These are phyloP conservation scores for Coix lacrymajobi DNA, from an alignment of 176 grass and related monocot species.

Conservation along the genomic window DNA sequence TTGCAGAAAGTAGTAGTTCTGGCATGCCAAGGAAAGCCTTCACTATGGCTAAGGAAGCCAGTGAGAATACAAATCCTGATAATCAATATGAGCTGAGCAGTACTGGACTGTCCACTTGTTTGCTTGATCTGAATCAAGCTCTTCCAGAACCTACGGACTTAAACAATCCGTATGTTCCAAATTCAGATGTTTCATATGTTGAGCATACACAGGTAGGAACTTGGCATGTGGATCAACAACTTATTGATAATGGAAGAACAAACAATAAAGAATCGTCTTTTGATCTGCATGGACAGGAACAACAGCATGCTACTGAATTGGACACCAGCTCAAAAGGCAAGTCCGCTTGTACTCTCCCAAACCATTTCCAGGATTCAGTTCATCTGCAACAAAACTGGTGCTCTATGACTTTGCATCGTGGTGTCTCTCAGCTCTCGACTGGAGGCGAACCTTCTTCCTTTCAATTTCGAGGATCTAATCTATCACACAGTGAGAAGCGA, in stretches of 20 bases:
- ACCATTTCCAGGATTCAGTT: constrained; percentile 17
- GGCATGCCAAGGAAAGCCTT: constrained; percentile 8
- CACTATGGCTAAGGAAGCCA: neutral
- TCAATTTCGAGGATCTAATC: constrained; percentile 14
- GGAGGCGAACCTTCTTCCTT: constrained; percentile 11
- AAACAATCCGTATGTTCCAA: neutral
- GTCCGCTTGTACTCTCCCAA: constrained; percentile 5
- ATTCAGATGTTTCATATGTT: constrained; percentile 17
- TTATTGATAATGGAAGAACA: constrained; percentile 11
- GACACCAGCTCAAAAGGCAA: constrained; percentile 18
- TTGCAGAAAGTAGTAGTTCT: constrained; percentile 29
- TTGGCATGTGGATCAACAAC: neutral
- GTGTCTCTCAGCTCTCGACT: constrained; percentile 2
- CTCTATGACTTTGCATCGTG: constrained; percentile 13
- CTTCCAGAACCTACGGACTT: constrained; percentile 25
- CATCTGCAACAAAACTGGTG: constrained; percentile 22
- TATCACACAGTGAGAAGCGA: neutral
- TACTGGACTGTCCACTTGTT: constrained; percentile 8
- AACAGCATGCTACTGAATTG: constrained; percentile 1
- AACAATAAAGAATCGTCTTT: neutral
- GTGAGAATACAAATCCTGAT: constrained; percentile 11
- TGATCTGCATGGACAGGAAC: constrained; percentile 7
- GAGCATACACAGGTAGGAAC: constrained; percentile 1
- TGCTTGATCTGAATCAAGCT: constrained; percentile 46
- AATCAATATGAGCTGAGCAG: constrained; percentile 12